phyloP scores from a whole-genome alignment of 179 eudicot species.

The Spergularia azorica region DNA sequence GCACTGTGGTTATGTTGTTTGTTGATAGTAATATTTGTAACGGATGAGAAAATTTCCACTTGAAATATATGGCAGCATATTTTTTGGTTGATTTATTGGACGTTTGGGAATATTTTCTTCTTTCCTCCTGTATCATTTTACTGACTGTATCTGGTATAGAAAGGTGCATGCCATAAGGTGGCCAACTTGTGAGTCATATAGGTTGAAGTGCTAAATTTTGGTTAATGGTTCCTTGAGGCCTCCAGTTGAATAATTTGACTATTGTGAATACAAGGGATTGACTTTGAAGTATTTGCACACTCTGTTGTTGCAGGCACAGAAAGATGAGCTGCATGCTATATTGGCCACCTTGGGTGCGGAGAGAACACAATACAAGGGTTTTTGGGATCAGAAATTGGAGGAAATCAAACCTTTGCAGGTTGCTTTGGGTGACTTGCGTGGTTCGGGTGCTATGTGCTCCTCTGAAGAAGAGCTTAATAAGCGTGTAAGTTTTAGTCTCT shows the following conservation, averaged over 20 bases:
- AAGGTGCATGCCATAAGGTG: not conserved
- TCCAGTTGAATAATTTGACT: too few species aligned
- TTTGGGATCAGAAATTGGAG: slow-evolving; percentile 64
- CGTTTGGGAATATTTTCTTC: too few species aligned
- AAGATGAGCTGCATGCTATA: slow-evolving; percentile 45
- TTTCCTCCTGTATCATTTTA: too few species aligned
- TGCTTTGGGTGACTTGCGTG: slow-evolving; percentile 75
- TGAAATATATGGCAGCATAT: too few species aligned
- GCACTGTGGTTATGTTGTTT: too few species aligned
- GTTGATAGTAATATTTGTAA: too few species aligned
- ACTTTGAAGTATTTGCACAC: slow-evolving; percentile 1
- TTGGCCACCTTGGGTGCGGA: slow-evolving; percentile 48
- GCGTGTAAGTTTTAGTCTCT: slow-evolving; percentile 41
- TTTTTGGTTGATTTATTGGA: too few species aligned
- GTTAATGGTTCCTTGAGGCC: too few species aligned
- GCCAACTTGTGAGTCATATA: not conserved
- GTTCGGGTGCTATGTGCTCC: slow-evolving; percentile 56
- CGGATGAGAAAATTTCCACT: too few species aligned
- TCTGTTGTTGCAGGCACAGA: slow-evolving; percentile 44
- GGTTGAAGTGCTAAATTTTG: too few species aligned
- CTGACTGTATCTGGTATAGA: not conserved
- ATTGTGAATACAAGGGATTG: not conserved
- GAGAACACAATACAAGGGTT: slow-evolving; percentile 43
- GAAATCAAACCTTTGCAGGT: slow-evolving; percentile 74
- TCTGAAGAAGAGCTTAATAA: slow-evolving; percentile 78